phyloP scores from a whole-genome alignment of 495 filamentous ascomycete genomes.

The Astrothelium subdiscretum region DNA sequence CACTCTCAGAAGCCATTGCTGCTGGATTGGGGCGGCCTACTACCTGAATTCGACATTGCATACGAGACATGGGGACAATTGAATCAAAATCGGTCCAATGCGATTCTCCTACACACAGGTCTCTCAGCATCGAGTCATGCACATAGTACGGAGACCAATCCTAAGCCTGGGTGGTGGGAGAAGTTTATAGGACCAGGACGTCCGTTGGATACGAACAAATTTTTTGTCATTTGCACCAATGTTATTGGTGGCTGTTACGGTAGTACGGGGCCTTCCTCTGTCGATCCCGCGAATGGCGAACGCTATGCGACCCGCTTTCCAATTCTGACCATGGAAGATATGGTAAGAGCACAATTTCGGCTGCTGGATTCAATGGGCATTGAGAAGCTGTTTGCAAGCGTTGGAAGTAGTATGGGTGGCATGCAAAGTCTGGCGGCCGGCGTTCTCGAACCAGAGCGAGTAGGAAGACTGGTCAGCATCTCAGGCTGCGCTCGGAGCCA shows the following conservation, averaged over 20 bases:
- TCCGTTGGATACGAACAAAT: conserved; percentile 81
- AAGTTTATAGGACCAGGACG: conserved; percentile 90
- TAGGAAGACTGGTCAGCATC: conserved; percentile 76
- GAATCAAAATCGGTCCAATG: conserved; percentile 76
- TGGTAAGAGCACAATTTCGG: conserved; percentile 91
- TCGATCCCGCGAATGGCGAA: conserved; percentile 81
- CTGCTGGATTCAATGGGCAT: conserved; percentile 75
- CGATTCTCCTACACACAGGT: conserved; percentile 84
- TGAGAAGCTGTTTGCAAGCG: conserved; percentile 74
- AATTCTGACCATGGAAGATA: conserved; percentile 92
- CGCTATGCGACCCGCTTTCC: conserved; percentile 92
- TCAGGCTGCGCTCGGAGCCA: conserved; percentile 91
- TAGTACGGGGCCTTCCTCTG: conserved; percentile 77
- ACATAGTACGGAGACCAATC: conserved; percentile 73
- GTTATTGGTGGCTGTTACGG: conserved; percentile 95
- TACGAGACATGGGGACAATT: conserved; percentile 89
- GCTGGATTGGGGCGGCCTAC: conserved; percentile 84
- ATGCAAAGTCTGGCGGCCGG: conserved; percentile 94
- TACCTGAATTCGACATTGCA: conserved; percentile 77
- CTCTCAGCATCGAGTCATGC: conserved; percentile 94
- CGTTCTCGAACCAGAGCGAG: conserved; percentile 70
- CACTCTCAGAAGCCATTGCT: conserved; percentile 62
- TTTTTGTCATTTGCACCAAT: conserved; percentile 92
- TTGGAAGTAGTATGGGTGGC: conserved; percentile 94
- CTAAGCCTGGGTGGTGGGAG: conserved; percentile 96